Base-by-base conservation (phyloP, 1,284 basidiomycete species). In the Sanghuangporus weigelae region DNA sequence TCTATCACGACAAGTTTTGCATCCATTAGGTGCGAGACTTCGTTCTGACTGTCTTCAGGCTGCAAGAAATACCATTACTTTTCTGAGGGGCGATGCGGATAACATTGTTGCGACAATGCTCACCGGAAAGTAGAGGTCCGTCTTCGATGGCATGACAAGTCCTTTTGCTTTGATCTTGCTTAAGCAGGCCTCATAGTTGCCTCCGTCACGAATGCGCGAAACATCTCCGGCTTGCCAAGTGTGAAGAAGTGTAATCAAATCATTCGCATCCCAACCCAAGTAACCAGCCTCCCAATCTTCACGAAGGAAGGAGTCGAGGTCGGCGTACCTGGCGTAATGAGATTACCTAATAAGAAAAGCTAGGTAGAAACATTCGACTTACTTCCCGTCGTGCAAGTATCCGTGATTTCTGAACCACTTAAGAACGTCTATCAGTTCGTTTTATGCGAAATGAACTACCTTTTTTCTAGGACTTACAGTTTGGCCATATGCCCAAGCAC, bases 401-500 rank as follows among this genome's bases (percentile, higher is more conserved):
- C 73, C 72, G 61, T 84, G 75, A 63, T 83, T 73, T 56, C 84
- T 79, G 74, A 81, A 85, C 84, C 84, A 86, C 81, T 85, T 63
- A 54, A 40, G 38, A 63, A 14, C 40, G 49, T 3, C 62, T 39
- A 48, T 31, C 60, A 59, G 14, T 39, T 35, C 26, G 42, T 3
- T 35, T 35, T 40, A 1, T 19, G 19, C 8, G 36, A 6, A 50
- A 59, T 21, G 31, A 12, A 48, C 3, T 39, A n/a, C 12, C 12
- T 38, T 19, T 31, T 3, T 19, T 42, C 8, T 42, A 23, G 21
- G 19, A 71, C 76, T 61, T 62, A 79, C 83, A 14, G 81, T 76
- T 68, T 84, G 82, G 14, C 84, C 78, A 67, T 85, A 84, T 12
- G 83, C 82, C 84, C 85, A 86, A 14, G 83, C 81, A 63, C 79